phyloP scores from a whole-genome alignment of 768 basidiomycete genomes.

The Peribolospora baueri region DNA sequence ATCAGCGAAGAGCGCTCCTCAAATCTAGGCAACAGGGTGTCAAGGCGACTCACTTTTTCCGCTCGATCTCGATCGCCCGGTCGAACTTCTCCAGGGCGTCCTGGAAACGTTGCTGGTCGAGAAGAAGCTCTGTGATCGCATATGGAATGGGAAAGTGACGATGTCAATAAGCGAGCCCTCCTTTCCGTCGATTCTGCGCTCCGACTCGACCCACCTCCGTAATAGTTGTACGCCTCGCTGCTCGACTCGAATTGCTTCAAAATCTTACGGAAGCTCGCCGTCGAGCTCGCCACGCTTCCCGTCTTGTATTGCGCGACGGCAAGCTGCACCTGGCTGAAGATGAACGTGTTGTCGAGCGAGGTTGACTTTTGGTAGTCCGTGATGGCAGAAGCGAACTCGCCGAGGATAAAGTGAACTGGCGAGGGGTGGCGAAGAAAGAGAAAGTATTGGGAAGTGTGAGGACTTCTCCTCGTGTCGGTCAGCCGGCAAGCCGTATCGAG shows the following conservation, averaged over 20 bases:
- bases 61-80: slow-evolving; percentile 66
- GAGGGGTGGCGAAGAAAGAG: background rate
- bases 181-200: background rate
- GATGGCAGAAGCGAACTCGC: slow-evolving; percentile 60
- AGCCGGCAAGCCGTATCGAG: background rate
- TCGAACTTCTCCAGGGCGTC: slow-evolving; percentile 90
- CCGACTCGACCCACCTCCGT: slow-evolving; percentile 27
- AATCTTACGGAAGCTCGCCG: slow-evolving; percentile 72
- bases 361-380: slow-evolving; percentile 76
- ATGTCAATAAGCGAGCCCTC: background rate
- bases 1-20: background rate
- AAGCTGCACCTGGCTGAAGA: slow-evolving; percentile 90
- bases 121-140: slow-evolving; percentile 36
- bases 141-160: background rate
- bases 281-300: slow-evolving; percentile 48
- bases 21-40: too few relatives aligned
- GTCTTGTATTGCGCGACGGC: slow-evolving; percentile 94
- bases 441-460: background rate
- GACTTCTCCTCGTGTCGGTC: background rate
- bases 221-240: slow-evolving; percentile 84
- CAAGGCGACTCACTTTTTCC: slow-evolving; percentile 31
- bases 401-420: slow-evolving; percentile 79
- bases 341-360: slow-evolving; percentile 62
- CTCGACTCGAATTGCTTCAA: slow-evolving; percentile 60
- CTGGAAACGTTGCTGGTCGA: slow-evolving; percentile 69